Percentiles rank a stretch among this genome's conserved stretches.
These are phyloP conservation scores for Populus hybrid DNA, from an alignment of 441 rosid species.

Conservation along the genomic window DNA sequence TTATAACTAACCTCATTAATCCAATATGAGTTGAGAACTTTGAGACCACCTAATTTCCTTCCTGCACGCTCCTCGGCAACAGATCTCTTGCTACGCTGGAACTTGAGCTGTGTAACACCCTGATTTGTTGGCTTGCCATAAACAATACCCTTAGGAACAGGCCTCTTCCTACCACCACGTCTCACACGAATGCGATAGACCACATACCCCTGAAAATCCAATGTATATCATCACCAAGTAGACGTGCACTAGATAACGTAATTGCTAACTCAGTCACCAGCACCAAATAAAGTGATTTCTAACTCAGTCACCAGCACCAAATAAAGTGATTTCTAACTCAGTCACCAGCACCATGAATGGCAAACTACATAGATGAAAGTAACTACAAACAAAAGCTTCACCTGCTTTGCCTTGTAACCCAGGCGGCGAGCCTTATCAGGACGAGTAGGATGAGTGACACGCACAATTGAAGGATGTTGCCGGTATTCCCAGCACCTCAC, in stretches of 20 bases:
- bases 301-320: background rate
- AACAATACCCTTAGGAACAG: slow-evolving; percentile 91
- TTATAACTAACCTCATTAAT: slow-evolving; percentile 53
- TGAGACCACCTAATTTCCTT: slow-evolving; percentile 81
- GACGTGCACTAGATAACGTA: background rate
- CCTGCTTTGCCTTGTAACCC: slow-evolving; percentile 75
- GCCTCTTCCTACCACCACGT: slow-evolving; percentile 96
- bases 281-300: background rate
- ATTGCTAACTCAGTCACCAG: background rate
- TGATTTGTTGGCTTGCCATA: slow-evolving; percentile 98
- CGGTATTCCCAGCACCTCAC: slow-evolving; percentile 80
- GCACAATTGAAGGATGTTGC: slow-evolving; percentile 62
- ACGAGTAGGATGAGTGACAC: slow-evolving; percentile 54
- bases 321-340: background rate
- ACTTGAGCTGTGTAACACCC: slow-evolving; percentile 96
- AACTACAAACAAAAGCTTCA: background rate
- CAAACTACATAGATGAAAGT: background rate
- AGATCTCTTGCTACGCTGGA: slow-evolving; percentile 93
- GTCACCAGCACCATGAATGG: background rate
- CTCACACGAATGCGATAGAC: slow-evolving; percentile 85
- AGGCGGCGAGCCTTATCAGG: slow-evolving; percentile 68
- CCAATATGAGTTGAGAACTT: slow-evolving; percentile 94
- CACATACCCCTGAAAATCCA: slow-evolving; percentile 62
- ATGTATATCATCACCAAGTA: background rate
- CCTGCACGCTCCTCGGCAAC: slow-evolving; percentile 99